Evolutionary conservation across 768 basidiomycete genomes (phyloP), one percentile per base, ranked within the genome.

Genomic region (Mycena sanguinolenta): DNA sequence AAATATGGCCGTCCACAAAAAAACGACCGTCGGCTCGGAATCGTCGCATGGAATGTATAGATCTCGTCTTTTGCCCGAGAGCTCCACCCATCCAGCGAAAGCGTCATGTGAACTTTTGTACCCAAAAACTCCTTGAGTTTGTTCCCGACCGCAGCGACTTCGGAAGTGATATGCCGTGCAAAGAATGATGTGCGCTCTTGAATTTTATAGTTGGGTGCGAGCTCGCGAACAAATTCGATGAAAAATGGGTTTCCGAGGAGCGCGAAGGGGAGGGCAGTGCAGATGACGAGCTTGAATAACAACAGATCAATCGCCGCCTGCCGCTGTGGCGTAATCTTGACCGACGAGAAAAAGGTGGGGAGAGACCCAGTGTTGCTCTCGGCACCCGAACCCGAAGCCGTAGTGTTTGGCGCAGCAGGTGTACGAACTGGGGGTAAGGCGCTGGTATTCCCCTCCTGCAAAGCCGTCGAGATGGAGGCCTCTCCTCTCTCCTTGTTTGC

Each of bases 1-100:
- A 76, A 19, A 78, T 70, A 57, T 73, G 74, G 0, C 76, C 78
- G 66, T 73, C 67, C 0, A 71, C 71, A 42, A 79, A 74, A n/a
- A 46, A 65, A 65, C 3, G 57, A 66, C 25, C 21, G n/a, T 16
- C 66, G 65, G 12, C 19, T 62, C 1, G 70, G 70, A 7, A 34
- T 72, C 1, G 70, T 72, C 3, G 49, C 17, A 23, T 72, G 70
- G 17, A 63, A 13, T 3, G 70, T 72, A 34, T 72, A 72, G 42
- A 72, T 57, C 27, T 72, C 66, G 32, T 72, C 70, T n/a, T 44
- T 53, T 2, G 25, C 25, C 6, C 28, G 52, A 12, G 52, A 23
- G 23, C 39, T 63, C 65, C 60, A 72, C 23, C 70, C 70, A 25
- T 72, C 70, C 13, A 72, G 38, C 0, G 70, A 72, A 3, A 58